These are phyloP conservation scores for Kwoniella sp. DNA, from an alignment of 768 basidiomycete genomes.

Conservation along the genomic window DNA sequence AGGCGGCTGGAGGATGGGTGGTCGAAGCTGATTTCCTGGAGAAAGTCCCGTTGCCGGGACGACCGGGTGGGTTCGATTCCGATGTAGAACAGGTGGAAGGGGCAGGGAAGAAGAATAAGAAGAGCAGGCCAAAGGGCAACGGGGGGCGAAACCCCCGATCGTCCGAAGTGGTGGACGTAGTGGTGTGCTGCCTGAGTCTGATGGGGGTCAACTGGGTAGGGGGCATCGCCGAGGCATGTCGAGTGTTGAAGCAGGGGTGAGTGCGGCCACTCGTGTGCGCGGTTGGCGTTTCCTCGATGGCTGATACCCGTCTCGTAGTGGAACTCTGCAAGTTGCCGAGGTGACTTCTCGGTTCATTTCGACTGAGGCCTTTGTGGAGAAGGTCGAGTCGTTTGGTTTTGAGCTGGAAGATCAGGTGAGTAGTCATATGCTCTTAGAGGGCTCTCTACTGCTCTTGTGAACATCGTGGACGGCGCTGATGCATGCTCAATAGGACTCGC, in stretches of 20 bases:
- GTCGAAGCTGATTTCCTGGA: constrained; percentile 84
- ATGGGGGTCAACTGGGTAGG: constrained; percentile 98
- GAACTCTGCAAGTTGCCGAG: constrained; percentile 49
- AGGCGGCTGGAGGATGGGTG: constrained; percentile 60
- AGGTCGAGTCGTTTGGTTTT: constrained; percentile 49
- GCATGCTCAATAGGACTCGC: constrained; percentile 35
- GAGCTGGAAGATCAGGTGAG: constrained; percentile 38
- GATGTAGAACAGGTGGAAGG: not conserved
- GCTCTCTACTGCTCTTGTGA: too few species aligned
- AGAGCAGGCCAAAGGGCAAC: constrained; percentile 60
- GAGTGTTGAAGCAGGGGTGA: constrained; percentile 77
- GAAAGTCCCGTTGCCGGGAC: constrained; percentile 75
- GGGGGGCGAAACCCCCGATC: constrained; percentile 51
- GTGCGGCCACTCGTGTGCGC: constrained; percentile 36
- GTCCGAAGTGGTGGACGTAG: constrained; percentile 83
- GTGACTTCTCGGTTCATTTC: constrained; percentile 49
- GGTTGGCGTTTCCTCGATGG: not conserved
- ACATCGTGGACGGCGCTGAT: too few species aligned
- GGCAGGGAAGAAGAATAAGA: constrained; percentile 14
- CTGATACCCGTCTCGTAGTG: constrained; percentile 22
- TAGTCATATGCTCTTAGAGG: too few species aligned
- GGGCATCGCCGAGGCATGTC: constrained; percentile 81
- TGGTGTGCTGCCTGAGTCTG: constrained; percentile 86
- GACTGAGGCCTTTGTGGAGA: constrained; percentile 41
- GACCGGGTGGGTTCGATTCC: constrained; percentile 31